Evolutionary conservation across 768 basidiomycete species (phyloP), one percentile per base, ranked within the genome.

Genomic region (Lentinula lateritia): DNA sequence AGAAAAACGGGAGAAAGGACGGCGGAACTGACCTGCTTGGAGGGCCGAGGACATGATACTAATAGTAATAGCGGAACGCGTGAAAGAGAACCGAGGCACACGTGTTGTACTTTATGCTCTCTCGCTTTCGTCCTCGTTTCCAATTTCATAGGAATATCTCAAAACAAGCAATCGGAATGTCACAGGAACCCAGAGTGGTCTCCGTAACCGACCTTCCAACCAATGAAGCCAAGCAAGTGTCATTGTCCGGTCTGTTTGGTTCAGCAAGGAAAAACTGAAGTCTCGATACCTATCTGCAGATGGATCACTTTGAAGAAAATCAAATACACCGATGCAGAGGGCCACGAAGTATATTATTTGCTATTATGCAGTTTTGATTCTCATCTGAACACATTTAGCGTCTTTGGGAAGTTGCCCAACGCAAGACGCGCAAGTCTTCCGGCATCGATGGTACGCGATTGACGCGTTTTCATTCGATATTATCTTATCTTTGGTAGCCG

Each of bases 271-370:
- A 45, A 4, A 56, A 18, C 53, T 54, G 38, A 54, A 43, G 45
- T 16, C 39, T 28, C 28, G 41, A 39, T 39, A 39, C 13, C 42
- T 1, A 18, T 60, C 61, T 34, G 38, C 61, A 95, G 93, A 76
- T 97, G 93, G 90, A 79, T 97, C 58, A 85, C 86, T 8, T 75
- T 97, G 67, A 89, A 90, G 73, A 90, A 87, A 73, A 85, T 96
- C 65, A 81, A 81, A 50, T 98, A 90, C 75, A 72, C 80, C 59
- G 95, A 97, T 76, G 80, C 86, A 64, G 84, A 86, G 12, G 93
- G 94, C 2, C 83, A 77, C 68, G 78, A 90, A 77, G 93, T 91
- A 28, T 13, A 52, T 42, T 36, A 28, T 38, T 28, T 28, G 61
- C 50, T 58, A 35, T 18, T 2, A 20, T 46, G 20, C 39, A 18